Evolutionary conservation across 2,329 filamentous ascomycete genomes (phyloP).

Genomic region (Botrytis medusae): DNA sequence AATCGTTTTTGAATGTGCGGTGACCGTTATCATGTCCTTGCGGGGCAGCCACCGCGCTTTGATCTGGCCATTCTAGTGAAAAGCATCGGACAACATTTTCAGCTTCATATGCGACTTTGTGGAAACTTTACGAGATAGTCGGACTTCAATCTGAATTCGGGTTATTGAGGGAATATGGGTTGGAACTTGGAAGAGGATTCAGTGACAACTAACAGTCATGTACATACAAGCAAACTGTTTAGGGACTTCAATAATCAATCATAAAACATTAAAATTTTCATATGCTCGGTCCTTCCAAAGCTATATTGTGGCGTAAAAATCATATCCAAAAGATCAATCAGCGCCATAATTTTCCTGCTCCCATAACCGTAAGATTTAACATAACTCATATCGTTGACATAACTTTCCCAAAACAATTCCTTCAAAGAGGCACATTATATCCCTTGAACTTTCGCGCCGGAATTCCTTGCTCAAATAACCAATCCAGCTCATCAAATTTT

Average conservation of each 20-base stretch:
- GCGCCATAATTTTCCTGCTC: not conserved
- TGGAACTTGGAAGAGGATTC: not conserved
- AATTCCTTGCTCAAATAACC: slow-evolving; percentile 14
- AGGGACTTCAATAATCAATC: not conserved
- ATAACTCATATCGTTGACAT: not conserved
- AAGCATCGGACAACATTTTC: not conserved
- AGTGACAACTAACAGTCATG: not conserved
- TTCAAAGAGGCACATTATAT: slow-evolving; percentile 13
- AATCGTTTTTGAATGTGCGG: not conserved
- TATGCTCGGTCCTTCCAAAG: not conserved
- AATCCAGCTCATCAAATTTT: slow-evolving; percentile 19
- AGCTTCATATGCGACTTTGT: not conserved
- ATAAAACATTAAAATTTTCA: not conserved
- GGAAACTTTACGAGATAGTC: not conserved
- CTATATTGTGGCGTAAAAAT: not conserved
- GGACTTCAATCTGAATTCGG: not conserved
- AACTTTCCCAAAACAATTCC: too few species aligned
- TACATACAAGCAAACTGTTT: not conserved
- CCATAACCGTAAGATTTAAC: not conserved
- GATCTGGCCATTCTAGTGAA: not conserved
- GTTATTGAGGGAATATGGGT: not conserved
- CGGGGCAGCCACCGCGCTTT: not conserved
- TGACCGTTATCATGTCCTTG: not conserved
- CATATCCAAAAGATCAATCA: not conserved
- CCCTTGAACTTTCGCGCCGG: slow-evolving; percentile 19